Base-by-base conservation (phyloP, 306 rosid species). In the Dalbergia cochinchinensis region DNA sequence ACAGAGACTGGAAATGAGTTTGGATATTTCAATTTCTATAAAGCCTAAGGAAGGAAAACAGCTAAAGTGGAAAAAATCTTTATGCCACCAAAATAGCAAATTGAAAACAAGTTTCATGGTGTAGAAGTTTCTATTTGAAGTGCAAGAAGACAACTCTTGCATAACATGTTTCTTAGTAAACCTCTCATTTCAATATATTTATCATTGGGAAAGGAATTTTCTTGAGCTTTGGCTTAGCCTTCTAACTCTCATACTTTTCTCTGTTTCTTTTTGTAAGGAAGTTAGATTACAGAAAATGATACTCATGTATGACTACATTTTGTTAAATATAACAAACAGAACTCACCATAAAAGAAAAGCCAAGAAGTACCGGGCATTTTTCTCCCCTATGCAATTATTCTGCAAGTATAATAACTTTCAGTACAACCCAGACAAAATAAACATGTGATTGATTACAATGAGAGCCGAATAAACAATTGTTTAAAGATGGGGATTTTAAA, bases 361-460 rank as follows among this genome's bases (percentile, higher is more conserved):
- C 92, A 93, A 57, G 74, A 93, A 95, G 85, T 89, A 91, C 60
- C 88, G 87, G 14, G 89, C 91, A 79, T 95, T 95, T 85, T 88
- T 89, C 91, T 95, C 99, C 50, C 99, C 98, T 67, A 95, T 95
- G 83, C 99, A 95, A 83, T 93, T 95, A 88, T 95, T 95, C 99
- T 91, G 96, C 83, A 82, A 77, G 65, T 44, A 67, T 65, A 74
- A 84, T 51, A 69, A 69, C 66, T 82, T 63, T 76, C 61, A 77
- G 82, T 61, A 65, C 58, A 80, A 80, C 33, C 19, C 14, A 50
- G 26, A 79, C 73, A 54, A 54, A 50, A 50, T 14, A 62, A 60
- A 50, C 66, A 74, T 3, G 51, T 60, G 19, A 71, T 73, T 39
- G 7, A 57, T 57, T 64, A 19, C 60, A 62, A 69, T 60, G 39